Percentiles rank a stretch among this genome's conserved stretches.
Evolutionary conservation across 768 basidiomycete species (phyloP).

Genomic region (Solioccasus polychromus): DNA sequence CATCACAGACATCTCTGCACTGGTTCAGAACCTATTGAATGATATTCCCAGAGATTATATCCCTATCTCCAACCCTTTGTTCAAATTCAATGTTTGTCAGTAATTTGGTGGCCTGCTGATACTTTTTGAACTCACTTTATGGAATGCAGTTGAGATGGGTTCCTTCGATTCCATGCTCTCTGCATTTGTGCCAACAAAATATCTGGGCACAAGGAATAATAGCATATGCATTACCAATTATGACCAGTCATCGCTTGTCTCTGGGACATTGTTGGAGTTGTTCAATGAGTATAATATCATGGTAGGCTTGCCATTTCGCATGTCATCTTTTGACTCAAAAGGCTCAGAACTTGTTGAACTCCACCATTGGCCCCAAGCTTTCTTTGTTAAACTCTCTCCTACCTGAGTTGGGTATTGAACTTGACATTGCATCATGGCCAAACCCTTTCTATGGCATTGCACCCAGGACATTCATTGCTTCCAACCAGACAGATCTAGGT

Average conservation of each 20-base stretch:
- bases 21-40: slow-evolving; percentile 24
- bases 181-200: slow-evolving; percentile 44
- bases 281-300: slow-evolving; percentile 31
- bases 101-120: background rate
- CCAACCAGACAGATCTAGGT: slow-evolving; percentile 30
- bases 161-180: slow-evolving; percentile 42
- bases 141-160: slow-evolving; percentile 36
- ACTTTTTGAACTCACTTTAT: slow-evolving; percentile 1
- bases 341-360: background rate
- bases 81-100: slow-evolving; percentile 37
- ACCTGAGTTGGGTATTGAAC: slow-evolving; percentile 26
- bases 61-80: slow-evolving; percentile 32
- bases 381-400: slow-evolving; percentile 7
- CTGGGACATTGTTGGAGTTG: slow-evolving; percentile 40
- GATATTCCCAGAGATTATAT: slow-evolving; percentile 19
- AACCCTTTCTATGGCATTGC: slow-evolving; percentile 39
- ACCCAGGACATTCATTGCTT: slow-evolving; percentile 32
- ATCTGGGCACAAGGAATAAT: slow-evolving; percentile 39
- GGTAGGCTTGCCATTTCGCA: too few relatives aligned
- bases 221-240: slow-evolving; percentile 33
- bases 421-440: slow-evolving; percentile 33
- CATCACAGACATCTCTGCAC: slow-evolving; percentile 25
- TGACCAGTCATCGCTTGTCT: slow-evolving; percentile 34
- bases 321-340: too few relatives aligned
- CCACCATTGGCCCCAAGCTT: background rate